Evolutionary conservation across 2,329 filamentous ascomycete species (phyloP).

Genomic region (Septoria petroselini): DNA sequence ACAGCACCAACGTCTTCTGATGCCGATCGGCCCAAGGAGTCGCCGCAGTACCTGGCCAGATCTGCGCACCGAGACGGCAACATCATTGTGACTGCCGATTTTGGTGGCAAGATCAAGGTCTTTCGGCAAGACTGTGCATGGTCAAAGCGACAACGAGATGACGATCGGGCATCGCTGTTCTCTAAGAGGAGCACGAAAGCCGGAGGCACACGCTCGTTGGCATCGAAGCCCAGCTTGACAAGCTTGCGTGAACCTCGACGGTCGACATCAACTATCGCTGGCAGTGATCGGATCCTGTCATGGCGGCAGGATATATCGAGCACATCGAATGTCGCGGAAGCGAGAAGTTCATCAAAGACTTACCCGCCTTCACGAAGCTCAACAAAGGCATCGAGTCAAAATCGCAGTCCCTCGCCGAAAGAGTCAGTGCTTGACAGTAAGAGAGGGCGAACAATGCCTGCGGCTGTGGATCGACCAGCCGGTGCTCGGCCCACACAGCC

Average conservation of each 20-base stretch:
- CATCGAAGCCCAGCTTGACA: constrained; percentile 40
- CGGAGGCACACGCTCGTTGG: constrained; percentile 48
- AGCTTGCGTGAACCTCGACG: constrained; percentile 33
- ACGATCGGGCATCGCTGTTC: constrained; percentile 71
- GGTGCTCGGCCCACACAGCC: neutral
- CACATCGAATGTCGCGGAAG: constrained; percentile 48
- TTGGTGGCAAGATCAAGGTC: constrained; percentile 84
- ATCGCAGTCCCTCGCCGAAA: constrained; percentile 50
- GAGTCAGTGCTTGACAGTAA: constrained; percentile 38
- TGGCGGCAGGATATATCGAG: constrained; percentile 74
- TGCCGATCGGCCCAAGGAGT: constrained; percentile 52
- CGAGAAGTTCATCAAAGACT: constrained; percentile 11
- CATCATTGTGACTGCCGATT: constrained; percentile 89
- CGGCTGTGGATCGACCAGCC: neutral
- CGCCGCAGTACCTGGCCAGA: constrained; percentile 72
- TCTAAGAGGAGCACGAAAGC: constrained; percentile 60
- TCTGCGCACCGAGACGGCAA: constrained; percentile 76
- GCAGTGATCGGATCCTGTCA: constrained; percentile 75
- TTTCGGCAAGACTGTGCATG: constrained; percentile 93
- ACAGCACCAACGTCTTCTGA: constrained; percentile 34
- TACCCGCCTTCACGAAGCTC: constrained; percentile 12
- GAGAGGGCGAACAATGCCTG: constrained; percentile 14
- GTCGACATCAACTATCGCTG: constrained; percentile 40
- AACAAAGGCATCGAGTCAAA: constrained; percentile 25
- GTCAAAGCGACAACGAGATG: constrained; percentile 67